Percentiles rank a stretch among this genome's conserved stretches.
phyloP scores from a whole-genome alignment of 805 yeast species.

The Kregervanrija delftensis region DNA sequence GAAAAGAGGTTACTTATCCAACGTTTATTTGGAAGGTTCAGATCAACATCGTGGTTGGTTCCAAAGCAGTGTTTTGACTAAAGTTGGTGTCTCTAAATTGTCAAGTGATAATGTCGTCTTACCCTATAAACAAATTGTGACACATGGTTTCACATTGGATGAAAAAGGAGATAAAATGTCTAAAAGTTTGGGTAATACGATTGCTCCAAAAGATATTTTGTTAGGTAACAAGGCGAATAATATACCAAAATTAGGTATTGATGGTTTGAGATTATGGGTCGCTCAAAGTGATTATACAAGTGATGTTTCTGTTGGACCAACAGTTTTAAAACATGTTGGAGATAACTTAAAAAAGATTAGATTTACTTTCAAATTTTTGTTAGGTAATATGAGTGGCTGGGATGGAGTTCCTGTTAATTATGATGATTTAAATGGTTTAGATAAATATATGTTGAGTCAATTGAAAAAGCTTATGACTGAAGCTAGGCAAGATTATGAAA shows the following conservation, averaged over 20 bases:
- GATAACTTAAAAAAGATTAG: slow-evolving; percentile 78
- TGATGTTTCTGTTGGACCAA: slow-evolving; percentile 72
- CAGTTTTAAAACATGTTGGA: slow-evolving; percentile 65
- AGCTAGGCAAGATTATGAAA: slow-evolving; percentile 40
- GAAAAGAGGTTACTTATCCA: slow-evolving; percentile 47
- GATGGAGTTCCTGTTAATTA: slow-evolving; percentile 29
- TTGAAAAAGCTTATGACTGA: slow-evolving; percentile 39
- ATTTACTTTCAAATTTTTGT: slow-evolving; percentile 68
- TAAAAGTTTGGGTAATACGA: slow-evolving; percentile 80
- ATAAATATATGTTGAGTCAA: slow-evolving; percentile 55
- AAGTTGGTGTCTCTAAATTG: slow-evolving; percentile 40
- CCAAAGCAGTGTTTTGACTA: slow-evolving; percentile 84
- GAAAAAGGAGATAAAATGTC: slow-evolving; percentile 88
- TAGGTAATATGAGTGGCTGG: slow-evolving; percentile 62
- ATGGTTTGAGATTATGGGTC: slow-evolving; percentile 85
- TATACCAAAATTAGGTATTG: slow-evolving; percentile 71
- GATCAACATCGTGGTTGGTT: slow-evolving; percentile 99
- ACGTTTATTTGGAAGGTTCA: slow-evolving; percentile 91
- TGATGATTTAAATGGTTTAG: slow-evolving; percentile 38
- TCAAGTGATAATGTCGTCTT: slow-evolving; percentile 21
- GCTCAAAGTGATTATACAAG: slow-evolving; percentile 82
- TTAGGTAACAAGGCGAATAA: slow-evolving; percentile 45
- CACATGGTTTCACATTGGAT: slow-evolving; percentile 93
- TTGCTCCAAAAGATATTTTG: slow-evolving; percentile 62
- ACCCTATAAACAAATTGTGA: slow-evolving; percentile 72